These are phyloP conservation scores for Aquilaria sinensis DNA, from an alignment of 345 rosid species.

Conservation along the genomic window DNA sequence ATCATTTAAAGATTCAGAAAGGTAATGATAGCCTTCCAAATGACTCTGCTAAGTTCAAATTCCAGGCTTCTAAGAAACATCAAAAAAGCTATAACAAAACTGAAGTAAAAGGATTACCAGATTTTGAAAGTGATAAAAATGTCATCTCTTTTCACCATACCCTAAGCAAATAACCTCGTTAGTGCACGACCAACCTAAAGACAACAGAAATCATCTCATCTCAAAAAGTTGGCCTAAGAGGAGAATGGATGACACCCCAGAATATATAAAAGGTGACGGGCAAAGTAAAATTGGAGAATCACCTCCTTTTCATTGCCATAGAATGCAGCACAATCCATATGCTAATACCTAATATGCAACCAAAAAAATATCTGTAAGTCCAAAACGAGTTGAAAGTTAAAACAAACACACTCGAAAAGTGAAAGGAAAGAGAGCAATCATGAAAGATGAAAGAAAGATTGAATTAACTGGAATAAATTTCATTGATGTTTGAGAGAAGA, in stretches of 20 bases:
- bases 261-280: too few relatives aligned
- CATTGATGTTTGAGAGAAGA: too few relatives aligned
- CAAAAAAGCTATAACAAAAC: background rate
- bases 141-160: slow-evolving; percentile 54
- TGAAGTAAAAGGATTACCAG: slow-evolving; percentile 33
- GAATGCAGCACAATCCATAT: slow-evolving; percentile 32
- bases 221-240: too few relatives aligned
- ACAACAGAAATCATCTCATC: slow-evolving; percentile 7
- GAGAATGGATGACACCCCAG: too few relatives aligned
- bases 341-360: slow-evolving; percentile 29
- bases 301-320: slow-evolving; percentile 39
- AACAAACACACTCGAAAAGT: too few relatives aligned
- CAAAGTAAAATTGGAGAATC: background rate
- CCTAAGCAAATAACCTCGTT: slow-evolving; percentile 56
- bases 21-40: background rate
- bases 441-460: too few relatives aligned
- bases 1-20: background rate
- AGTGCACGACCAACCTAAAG: slow-evolving; percentile 53
- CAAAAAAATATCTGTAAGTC: background rate
- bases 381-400: too few relatives aligned
- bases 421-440: too few relatives aligned
- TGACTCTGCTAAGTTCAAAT: background rate
- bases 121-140: slow-evolving; percentile 67
- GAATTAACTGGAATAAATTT: too few relatives aligned
- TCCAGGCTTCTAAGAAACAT: background rate